Evolutionary conservation across 2,329 filamentous ascomycete genomes (phyloP).

Genomic region (Lasiodiplodia gonubiensis): DNA sequence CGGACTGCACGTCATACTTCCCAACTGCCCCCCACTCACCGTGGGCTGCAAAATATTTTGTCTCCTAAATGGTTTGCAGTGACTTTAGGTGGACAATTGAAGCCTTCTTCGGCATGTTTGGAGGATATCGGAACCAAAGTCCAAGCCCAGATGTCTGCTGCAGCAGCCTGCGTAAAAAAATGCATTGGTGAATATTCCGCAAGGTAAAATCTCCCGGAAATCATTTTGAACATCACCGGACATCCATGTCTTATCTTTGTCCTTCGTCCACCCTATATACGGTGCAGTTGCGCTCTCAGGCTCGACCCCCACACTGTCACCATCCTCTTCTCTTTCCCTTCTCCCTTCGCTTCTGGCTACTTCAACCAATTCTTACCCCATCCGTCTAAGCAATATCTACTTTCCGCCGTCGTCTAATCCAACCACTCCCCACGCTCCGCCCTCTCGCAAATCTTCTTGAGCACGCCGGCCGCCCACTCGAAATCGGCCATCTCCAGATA

Average conservation of each 20-base stretch:
- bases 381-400: slow-evolving; percentile 32
- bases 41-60: no score
- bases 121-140: no score
- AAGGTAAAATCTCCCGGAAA: no score
- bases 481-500: slow-evolving; percentile 85
- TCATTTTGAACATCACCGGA: no score
- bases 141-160: no score
- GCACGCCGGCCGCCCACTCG: slow-evolving; percentile 65
- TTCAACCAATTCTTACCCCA: background rate
- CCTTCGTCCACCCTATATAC: no score
- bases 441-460: slow-evolving; percentile 63
- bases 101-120: no score
- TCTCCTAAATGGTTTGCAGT: background rate
- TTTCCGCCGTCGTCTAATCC: slow-evolving; percentile 43
- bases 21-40: background rate
- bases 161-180: no score
- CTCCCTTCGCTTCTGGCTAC: background rate
- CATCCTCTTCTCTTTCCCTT: background rate
- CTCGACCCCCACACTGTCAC: background rate
- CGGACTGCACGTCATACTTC: background rate
- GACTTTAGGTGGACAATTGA: no score
- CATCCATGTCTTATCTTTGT: no score
- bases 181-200: no score
- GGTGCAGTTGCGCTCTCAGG: no score
- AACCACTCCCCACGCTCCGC: slow-evolving; percentile 55